phyloP scores from a whole-genome alignment of 352 stramenopile species.

The Pythium brachiatum region DNA sequence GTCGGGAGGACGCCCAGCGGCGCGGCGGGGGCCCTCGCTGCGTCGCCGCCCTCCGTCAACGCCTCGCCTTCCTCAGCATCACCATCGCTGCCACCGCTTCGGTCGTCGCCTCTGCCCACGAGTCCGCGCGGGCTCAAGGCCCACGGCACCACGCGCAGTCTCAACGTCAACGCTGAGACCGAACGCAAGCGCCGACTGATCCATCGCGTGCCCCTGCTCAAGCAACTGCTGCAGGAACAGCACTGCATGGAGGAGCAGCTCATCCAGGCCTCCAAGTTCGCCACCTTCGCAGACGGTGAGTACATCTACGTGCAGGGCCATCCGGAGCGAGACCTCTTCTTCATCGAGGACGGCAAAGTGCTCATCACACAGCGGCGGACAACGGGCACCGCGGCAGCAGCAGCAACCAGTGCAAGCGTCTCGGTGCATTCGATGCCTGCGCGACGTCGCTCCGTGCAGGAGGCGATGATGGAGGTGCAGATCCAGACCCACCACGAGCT shows the following conservation, averaged over 20 bases:
- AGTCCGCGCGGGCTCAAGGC: conserved; percentile 11
- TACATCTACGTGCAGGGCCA: conserved; percentile 71
- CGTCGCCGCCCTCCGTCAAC: neutral
- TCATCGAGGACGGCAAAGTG: conserved; percentile 73
- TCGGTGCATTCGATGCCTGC: conserved; percentile 1
- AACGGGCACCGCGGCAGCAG: neutral
- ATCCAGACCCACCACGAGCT: conserved; percentile 45
- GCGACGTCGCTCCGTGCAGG: conserved; percentile 38
- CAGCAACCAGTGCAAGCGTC: neutral
- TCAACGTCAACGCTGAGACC: conserved; percentile 4
- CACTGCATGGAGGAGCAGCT: conserved; percentile 45
- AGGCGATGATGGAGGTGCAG: conserved; percentile 55
- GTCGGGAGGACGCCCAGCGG: neutral
- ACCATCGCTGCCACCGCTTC: conserved; percentile 4
- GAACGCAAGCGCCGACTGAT: conserved; percentile 55
- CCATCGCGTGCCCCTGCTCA: conserved; percentile 47
- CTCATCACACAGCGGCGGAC: conserved; percentile 54
- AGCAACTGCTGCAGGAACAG: conserved; percentile 41
- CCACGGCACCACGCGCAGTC: neutral
- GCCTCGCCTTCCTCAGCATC: neutral
- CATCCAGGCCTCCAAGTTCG: conserved; percentile 31
- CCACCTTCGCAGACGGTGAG: conserved; percentile 47
- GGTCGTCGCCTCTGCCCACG: neutral
- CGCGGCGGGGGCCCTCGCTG: too few species aligned
- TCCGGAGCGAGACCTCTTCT: conserved; percentile 49